A percentile compares a stretch with the other conserved stretches of the same genome.
phyloP scores from a whole-genome alignment of 345 rosid species.

The Salix brachista region DNA sequence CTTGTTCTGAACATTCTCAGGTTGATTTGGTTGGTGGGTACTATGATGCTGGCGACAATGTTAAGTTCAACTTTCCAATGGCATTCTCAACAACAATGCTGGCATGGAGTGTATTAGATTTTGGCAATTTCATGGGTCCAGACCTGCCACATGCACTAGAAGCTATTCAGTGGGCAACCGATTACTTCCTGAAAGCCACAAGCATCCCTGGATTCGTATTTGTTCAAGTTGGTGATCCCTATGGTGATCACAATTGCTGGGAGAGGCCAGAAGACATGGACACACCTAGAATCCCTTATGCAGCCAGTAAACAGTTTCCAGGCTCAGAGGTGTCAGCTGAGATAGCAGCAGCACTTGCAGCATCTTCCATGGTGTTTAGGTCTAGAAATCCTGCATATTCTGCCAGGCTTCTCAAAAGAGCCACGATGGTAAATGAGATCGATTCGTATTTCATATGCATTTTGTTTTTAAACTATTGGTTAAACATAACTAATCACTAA shows the following conservation, averaged over 20 bases:
- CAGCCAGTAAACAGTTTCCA: conserved; percentile 19
- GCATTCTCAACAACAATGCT: conserved; percentile 27
- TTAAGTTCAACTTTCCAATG: conserved; percentile 30
- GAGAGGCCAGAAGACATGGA: conserved; percentile 34
- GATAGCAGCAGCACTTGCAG: conserved; percentile 28
- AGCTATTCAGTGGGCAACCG: conserved; percentile 24
- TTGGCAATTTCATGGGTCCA: conserved; percentile 14
- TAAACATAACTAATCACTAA: not conserved
- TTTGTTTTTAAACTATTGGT: too few relatives aligned
- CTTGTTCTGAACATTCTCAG: conserved; percentile 4
- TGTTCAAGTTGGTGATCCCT: conserved; percentile 28
- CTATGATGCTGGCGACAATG: conserved; percentile 29
- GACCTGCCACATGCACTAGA: conserved; percentile 21
- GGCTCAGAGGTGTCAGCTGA: conserved; percentile 27
- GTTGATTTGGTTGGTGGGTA: conserved; percentile 28
- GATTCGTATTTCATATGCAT: too few relatives aligned
- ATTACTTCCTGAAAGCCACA: conserved; percentile 25
- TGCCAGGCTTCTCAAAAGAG: conserved; percentile 20
- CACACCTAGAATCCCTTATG: conserved; percentile 19
- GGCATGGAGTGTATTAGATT: conserved; percentile 24
- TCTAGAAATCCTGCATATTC: conserved; percentile 5
- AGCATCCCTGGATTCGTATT: conserved; percentile 24
- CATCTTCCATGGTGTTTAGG: conserved; percentile 20
- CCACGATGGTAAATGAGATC: conserved; percentile 6
- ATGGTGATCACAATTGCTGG: conserved; percentile 24